These are phyloP conservation scores for Neltuma alba DNA, from an alignment of 306 rosid genomes.

Conservation along the genomic window DNA sequence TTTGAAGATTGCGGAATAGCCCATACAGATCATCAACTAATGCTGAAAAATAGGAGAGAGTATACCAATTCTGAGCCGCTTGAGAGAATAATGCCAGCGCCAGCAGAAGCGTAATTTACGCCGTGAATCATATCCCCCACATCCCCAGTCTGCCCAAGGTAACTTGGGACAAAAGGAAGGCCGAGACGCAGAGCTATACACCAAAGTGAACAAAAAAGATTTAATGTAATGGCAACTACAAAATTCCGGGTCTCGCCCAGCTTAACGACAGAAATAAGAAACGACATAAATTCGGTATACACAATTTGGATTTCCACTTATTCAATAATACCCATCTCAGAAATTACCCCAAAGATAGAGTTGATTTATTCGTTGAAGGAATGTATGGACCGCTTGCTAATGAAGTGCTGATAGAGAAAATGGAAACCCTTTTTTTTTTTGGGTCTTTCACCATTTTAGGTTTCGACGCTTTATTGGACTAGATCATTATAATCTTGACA, in stretches of 20 bases:
- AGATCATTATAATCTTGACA: neutral
- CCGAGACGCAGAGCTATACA: slow-evolving; percentile 75
- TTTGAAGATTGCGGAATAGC: neutral
- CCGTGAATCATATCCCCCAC: slow-evolving; percentile 74
- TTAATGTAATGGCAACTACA: neutral
- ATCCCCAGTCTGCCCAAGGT: slow-evolving; percentile 68
- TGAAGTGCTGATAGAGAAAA: neutral
- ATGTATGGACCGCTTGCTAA: neutral
- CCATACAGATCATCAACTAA: neutral
- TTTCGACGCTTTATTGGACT: neutral
- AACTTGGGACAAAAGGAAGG: slow-evolving; percentile 88
- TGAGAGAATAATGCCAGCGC: slow-evolving; percentile 82
- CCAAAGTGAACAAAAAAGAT: neutral
- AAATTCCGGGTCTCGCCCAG: neutral
- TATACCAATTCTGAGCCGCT: slow-evolving; percentile 91
- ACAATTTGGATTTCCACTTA: neutral
- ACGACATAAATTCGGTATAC: neutral
- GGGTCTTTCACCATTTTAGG: neutral
- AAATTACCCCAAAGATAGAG: neutral
- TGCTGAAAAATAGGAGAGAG: neutral
- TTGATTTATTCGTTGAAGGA: neutral
- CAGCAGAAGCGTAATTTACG: slow-evolving; percentile 90
- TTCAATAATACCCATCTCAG: neutral
- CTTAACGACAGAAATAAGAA: slow-evolving; percentile 25
- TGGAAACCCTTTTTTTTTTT: neutral